Base-by-base conservation (phyloP, 2,329 filamentous ascomycete genomes). In the Trichoderma sp. region DNA sequence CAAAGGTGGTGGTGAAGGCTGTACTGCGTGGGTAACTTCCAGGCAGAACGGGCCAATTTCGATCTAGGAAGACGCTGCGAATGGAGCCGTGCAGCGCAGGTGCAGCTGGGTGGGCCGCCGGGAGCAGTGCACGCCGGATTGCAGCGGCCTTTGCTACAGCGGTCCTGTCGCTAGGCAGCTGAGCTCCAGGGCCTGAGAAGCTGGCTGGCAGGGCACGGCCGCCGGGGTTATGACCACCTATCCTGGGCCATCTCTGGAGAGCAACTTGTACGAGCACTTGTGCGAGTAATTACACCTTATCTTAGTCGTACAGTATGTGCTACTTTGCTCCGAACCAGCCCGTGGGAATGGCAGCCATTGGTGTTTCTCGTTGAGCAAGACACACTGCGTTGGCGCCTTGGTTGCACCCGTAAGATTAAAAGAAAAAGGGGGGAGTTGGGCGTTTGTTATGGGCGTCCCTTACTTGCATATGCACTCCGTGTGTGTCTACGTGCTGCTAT, bases 31-130 rank as follows among this genome's bases (percentile, higher is more conserved):
- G 14, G 35, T 53, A 24, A 11, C 13, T 29, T 65, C 67, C 58
- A 69, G 67, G 67, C 67, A 69, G 60, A 64, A 47, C 29, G 37
- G 37, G n/a, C 47, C 31, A 35, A 40, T 35, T 11, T 55, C 43
- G 31, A 29, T 31, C 59, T 40, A 19, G 21, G 57, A 21, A 27
- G 24, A 60, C 8, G 64, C 64, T 68, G 64, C 27, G 7, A 47
- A 60, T 52, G 53, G 64, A 59, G 64, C 14, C 29, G 21, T 33
- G 40, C 29, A 47, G 43, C 43, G 43, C 43, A 47, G n/a, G 43
- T 47, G 43, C 47, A 49, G 47, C 21, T 59, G 31, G 64, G 55
- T 21, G 55, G 63, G 64, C 21, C 31, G 29, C 27, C 24, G 24
- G 27, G 24, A 49, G 52, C 58, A 53, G 63, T 58, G 52, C 63